Base-by-base conservation (phyloP, 139 green algal species). In the Deuterostichococcus epilithicus region DNA sequence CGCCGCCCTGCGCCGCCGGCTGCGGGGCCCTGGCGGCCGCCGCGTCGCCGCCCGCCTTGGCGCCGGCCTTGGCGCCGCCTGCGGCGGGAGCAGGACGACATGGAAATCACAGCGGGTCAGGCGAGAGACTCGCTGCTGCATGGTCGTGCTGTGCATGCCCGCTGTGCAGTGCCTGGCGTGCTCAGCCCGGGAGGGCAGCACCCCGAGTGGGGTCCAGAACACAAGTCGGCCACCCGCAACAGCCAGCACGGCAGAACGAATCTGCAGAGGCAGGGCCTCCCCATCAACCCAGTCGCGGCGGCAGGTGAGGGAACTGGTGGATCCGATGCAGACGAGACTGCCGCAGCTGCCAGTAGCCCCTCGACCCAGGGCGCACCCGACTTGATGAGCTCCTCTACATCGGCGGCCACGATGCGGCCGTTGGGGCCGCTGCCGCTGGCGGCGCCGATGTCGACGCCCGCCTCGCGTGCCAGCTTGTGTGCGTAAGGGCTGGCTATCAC, bases 401-500 rank as follows among this genome's bases (percentile, higher is more conserved):
- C 94, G 6, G 82, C 86, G 1, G 91, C 88, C 63, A 94, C 86
- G 32, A 98, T 90, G 67, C 94, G 87, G 3, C 94, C 93, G 1
- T 80, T 84, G 26, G 92, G 92, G 3, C 94, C 94, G 25, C 74
- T 90, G 38, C 86, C 90, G 1, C 69, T 68, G 0, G 91, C 66
- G 22, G 85, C 84, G 15, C 75, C 71, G 36, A 97, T 80, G 71
- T 80, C 81, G 25, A 97, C 83, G 45, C 88, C 87, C 0, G 85
- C 82, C 79, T 97, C 88, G 5, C 73, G 76, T 1, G 93, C 93
- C 26, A 97, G 80, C 80, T 92, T 92, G 39, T 79, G 84, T 5
- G 92, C 92, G 73, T 93, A 93, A 0, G 93, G 93, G 70, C 83
- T 93, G 38, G 92, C 88, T 3, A 87, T 76, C 28, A 96, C 74